Base-by-base conservation (phyloP, 371 early-diverging fungal genomes). In the Actinomortierella wolfii region DNA sequence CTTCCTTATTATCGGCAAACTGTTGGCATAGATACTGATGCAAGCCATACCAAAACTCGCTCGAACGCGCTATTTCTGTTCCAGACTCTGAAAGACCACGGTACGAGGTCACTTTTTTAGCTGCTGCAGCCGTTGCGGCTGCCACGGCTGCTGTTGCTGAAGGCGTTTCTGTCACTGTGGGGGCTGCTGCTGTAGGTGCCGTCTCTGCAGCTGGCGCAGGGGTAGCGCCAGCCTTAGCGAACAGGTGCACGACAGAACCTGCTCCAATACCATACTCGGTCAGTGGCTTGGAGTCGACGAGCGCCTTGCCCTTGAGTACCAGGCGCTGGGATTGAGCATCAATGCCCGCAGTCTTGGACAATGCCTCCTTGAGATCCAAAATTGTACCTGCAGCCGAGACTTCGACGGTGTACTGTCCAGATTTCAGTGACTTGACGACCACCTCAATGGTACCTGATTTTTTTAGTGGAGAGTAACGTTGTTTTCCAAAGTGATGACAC, bases 291-390 rank as follows among this genome's bases (percentile, higher is more conserved):
- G 64, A 78, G 56, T 88, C 89, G 8, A 77, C 55, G 49, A 88
- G 73, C 13, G 82, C 83, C 59, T 88, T 88, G 34, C 89, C 89
- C 61, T 84, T 86, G 21, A 87, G 70, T 39, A 88, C 76, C 39
- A 88, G 71, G 21, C 85, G 81, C 54, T 88, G 89, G 25, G 64
- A 24, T 9, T 52, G 45, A 13, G 43, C 61, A 1, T 64, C 57
- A 41, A 69, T 69, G 40, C 70, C 70, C 15, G 70, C 53, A 1
- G 34, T 41, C 34, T 43, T 24, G 48, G 56, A 61, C 56, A 64
- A 48, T 2, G 68, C 68, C 49, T 59, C 50, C 59, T 68, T 68
- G 21, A 68, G 59, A 21, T 63, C 59, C 0, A 52, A 40, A 20
- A 68, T 69, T 8, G 70, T 69, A 20, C 70, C 70, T n/a, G 64